These are phyloP conservation scores for Obelidium mucronatum DNA, from an alignment of 192 early-diverging fungal genomes.

Conservation along the genomic window DNA sequence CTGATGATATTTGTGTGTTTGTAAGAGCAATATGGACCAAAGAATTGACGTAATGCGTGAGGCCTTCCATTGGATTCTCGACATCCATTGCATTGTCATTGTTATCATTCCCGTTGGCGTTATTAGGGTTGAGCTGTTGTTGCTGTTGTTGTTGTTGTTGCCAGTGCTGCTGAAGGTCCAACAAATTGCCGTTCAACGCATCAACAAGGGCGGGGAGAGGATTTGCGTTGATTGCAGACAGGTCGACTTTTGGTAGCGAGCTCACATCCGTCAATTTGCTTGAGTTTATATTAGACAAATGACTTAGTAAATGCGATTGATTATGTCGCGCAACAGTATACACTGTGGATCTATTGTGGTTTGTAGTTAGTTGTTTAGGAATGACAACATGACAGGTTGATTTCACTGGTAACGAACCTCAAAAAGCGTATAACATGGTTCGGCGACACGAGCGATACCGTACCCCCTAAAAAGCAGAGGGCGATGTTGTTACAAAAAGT, in stretches of 20 bases:
- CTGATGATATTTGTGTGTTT: background rate
- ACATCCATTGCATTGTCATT: background rate
- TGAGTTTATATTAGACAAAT: background rate
- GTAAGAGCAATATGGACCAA: background rate
- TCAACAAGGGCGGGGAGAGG: background rate
- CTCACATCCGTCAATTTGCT: background rate
- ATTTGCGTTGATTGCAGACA: background rate
- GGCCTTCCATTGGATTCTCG: background rate
- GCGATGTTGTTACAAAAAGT: too few relatives aligned
- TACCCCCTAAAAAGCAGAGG: background rate
- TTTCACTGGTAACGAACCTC: background rate
- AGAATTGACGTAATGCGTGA: background rate
- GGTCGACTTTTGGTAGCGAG: constrained; percentile 5
- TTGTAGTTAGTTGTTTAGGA: too few relatives aligned
- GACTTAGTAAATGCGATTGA: background rate
- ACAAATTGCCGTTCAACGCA: background rate
- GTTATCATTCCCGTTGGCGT: background rate
- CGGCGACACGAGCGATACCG: background rate
- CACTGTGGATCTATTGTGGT: background rate
- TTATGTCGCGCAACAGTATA: background rate
- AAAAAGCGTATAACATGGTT: background rate
- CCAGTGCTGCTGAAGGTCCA: background rate
- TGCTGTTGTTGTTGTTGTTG: background rate
- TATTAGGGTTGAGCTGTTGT: background rate
- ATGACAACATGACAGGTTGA: background rate